phyloP scores from a whole-genome alignment of 805 yeast genomes.

The Myxozyma neglecta region DNA sequence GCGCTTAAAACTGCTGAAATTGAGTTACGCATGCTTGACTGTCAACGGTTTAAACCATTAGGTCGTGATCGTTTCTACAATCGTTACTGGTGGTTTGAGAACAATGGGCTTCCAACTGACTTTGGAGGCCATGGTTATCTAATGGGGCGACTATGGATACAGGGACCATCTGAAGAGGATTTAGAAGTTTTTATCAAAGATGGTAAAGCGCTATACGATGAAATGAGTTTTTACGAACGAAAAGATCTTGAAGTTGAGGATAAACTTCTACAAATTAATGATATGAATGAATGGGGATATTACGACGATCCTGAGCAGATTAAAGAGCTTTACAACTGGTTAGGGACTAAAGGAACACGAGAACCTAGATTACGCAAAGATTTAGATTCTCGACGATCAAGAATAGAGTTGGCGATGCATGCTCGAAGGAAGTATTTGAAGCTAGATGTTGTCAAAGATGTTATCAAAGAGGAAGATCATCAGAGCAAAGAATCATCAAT shows the following conservation, averaged over 20 bases:
- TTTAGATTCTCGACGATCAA: conserved; percentile 52
- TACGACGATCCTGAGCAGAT: conserved; percentile 64
- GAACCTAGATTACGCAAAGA: conserved; percentile 70
- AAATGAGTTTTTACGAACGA: conserved; percentile 22
- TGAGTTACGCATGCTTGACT: conserved; percentile 54
- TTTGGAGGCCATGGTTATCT: conserved; percentile 56
- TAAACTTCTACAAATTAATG: conserved; percentile 9
- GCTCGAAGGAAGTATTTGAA: conserved; percentile 59
- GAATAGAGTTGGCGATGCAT: conserved; percentile 54
- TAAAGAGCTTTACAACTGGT: conserved; percentile 58
- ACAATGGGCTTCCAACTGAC: conserved; percentile 58
- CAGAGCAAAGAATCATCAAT: not conserved
- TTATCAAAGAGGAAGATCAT: not conserved
- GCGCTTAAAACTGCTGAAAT: conserved; percentile 58
- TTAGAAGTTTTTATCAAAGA: conserved; percentile 41
- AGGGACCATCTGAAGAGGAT: conserved; percentile 72
- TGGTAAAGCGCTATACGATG: conserved; percentile 27
- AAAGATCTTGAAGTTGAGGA: conserved; percentile 17
- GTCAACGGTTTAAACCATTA: conserved; percentile 70
- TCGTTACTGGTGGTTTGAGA: conserved; percentile 94
- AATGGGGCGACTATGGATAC: conserved; percentile 87
- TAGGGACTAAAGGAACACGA: conserved; percentile 71
- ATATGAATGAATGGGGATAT: conserved; percentile 63
- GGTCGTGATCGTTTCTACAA: conserved; percentile 85
- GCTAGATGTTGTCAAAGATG: not conserved